Conservation (phyloP, 2,329 filamentous ascomycete species). For the Dissoconium aciculare region DNA sequence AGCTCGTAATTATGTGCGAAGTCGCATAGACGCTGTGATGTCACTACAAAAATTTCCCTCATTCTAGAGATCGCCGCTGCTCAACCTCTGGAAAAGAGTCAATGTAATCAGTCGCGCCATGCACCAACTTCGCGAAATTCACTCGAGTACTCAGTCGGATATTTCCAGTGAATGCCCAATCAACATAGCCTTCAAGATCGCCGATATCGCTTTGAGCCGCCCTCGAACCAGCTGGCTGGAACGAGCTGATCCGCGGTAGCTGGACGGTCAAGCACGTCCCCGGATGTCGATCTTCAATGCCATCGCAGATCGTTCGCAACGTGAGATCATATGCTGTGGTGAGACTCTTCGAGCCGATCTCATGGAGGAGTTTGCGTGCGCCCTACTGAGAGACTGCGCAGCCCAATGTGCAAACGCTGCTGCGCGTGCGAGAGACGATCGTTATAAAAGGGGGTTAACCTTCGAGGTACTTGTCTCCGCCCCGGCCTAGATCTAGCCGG, state of each 20-base stretch:
- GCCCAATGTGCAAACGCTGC: slow-evolving; percentile 28
- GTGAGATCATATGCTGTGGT: slow-evolving; percentile 23
- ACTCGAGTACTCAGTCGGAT: slow-evolving; percentile 27
- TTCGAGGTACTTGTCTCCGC: not conserved
- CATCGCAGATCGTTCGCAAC: slow-evolving; percentile 16
- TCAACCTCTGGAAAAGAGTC: not conserved
- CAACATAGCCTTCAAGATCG: slow-evolving; percentile 19
- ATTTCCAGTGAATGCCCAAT: slow-evolving; percentile 22
- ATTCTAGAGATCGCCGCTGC: not conserved
- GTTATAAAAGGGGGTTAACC: slow-evolving; percentile 25
- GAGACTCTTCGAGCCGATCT: slow-evolving; percentile 29
- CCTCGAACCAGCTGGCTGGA: slow-evolving; percentile 26
- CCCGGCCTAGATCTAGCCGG: slow-evolving; percentile 7
- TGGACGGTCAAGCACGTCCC: slow-evolving; percentile 28
- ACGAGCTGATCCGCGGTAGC: slow-evolving; percentile 32
- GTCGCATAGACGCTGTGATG: too few relatives aligned
- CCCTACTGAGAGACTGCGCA: slow-evolving; percentile 33
- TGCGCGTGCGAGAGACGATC: slow-evolving; percentile 28
- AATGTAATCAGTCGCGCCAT: slow-evolving; percentile 21
- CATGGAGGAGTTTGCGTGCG: slow-evolving; percentile 29
- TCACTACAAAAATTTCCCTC: too few relatives aligned
- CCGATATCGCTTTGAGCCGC: slow-evolving; percentile 26
- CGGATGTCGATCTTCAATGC: slow-evolving; percentile 14
- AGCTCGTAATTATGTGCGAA: too few relatives aligned
- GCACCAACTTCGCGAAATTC: slow-evolving; percentile 26